Percentiles rank a stretch among this genome's conserved stretches.
phyloP scores from a whole-genome alignment of 148 eudicot genomes.

The Cornus suecica region DNA sequence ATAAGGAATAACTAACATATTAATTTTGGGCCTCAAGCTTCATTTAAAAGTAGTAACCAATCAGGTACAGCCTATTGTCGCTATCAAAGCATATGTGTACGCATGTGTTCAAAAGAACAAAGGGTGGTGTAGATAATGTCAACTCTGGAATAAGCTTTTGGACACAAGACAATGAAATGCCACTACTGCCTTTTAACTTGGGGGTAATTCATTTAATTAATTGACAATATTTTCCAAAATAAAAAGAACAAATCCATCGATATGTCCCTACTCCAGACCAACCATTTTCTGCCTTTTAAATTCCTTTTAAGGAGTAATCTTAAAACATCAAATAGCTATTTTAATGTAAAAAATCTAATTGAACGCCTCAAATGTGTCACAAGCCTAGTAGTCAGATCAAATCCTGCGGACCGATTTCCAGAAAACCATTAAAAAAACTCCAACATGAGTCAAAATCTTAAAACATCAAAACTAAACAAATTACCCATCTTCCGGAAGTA shows the following conservation, averaged over 20 bases:
- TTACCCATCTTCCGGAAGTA: constrained; percentile 99
- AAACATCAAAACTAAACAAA: neutral
- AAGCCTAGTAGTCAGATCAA: neutral
- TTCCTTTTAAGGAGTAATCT: neutral
- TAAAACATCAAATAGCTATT: neutral
- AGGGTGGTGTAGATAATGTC: neutral
- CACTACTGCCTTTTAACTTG: neutral
- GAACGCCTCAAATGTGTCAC: neutral
- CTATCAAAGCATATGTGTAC: neutral
- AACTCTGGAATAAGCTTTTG: neutral
- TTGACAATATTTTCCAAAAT: neutral
- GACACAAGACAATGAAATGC: neutral
- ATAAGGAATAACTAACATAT: too few species aligned
- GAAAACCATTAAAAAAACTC: neutral
- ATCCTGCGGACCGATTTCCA: neutral
- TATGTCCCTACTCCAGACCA: neutral
- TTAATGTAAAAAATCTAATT: neutral
- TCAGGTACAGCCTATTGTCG: neutral
- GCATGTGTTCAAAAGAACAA: neutral
- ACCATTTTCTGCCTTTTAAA: neutral
- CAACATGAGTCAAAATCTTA: neutral
- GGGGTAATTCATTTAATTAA: neutral
- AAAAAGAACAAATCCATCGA: neutral
- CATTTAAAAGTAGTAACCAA: neutral
- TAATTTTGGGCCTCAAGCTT: neutral